Conservation (phyloP, 140 eudicot species). For the Eryngium alpinum region DNA sequence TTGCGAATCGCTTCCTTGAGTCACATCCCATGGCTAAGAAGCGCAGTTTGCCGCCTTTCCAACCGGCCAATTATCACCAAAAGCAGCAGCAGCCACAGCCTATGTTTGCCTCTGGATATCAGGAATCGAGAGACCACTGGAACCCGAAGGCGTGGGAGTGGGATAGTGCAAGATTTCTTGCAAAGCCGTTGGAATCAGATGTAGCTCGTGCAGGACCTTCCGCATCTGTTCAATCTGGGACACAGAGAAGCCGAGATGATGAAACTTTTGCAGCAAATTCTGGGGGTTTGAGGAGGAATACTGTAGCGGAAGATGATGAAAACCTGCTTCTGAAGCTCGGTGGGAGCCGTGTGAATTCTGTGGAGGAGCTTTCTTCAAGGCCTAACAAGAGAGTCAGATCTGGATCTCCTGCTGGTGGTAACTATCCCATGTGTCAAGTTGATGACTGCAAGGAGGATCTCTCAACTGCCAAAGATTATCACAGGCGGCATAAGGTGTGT, state of each 20-base stretch:
- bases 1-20: conserved; percentile 37
- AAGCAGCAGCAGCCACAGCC: conserved; percentile 12
- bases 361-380: conserved; percentile 53
- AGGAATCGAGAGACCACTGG: conserved; percentile 49
- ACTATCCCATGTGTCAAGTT: conserved; percentile 85
- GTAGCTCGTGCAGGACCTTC: conserved; percentile 18
- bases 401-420: conserved; percentile 74
- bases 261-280: conserved; percentile 15
- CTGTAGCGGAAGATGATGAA: conserved; percentile 35
- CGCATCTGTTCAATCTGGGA: conserved; percentile 8
- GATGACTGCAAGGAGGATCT: conserved; percentile 88
- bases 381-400: conserved; percentile 75
- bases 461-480: conserved; percentile 84
- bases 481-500: conserved; percentile 93
- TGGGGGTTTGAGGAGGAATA: conserved; percentile 24
- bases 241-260: neutral
- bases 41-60: conserved; percentile 64
- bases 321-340: conserved; percentile 61
- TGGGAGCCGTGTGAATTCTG: conserved; percentile 27
- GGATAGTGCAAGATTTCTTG: conserved; percentile 75
- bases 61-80: conserved; percentile 28
- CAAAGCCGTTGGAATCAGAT: conserved; percentile 61
- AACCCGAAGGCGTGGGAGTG: conserved; percentile 75
- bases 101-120: conserved; percentile 23
- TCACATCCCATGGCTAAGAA: conserved; percentile 51